These are phyloP conservation scores for Periconia macrospinosa DNA, from an alignment of 2,329 filamentous ascomycete species.

Conservation along the genomic window DNA sequence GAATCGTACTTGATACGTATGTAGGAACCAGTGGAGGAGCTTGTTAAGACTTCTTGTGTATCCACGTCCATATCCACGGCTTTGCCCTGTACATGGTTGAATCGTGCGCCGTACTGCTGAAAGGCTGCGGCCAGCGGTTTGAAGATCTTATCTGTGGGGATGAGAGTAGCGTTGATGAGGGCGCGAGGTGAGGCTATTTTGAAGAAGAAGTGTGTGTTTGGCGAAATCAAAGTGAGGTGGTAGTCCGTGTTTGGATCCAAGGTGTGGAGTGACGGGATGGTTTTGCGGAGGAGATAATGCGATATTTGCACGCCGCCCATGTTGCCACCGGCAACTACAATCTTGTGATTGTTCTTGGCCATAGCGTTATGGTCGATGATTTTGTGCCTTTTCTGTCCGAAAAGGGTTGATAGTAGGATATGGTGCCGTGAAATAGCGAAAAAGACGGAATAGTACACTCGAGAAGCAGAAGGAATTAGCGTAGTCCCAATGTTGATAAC, in stretches of 20 bases:
- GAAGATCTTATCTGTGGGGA: constrained; percentile 35
- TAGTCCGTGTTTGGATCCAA: constrained; percentile 19
- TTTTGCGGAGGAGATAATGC: constrained; percentile 38
- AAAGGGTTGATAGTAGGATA: too few relatives aligned
- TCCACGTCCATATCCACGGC: constrained; percentile 17
- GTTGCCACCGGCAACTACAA: background rate
- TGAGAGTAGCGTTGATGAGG: constrained; percentile 26
- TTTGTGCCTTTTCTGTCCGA: too few relatives aligned
- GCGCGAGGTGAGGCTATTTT: constrained; percentile 43
- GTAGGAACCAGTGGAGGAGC: background rate
- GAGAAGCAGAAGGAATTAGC: too few relatives aligned
- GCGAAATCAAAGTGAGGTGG: constrained; percentile 38
- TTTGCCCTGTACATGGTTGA: constrained; percentile 34
- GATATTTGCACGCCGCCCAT: constrained; percentile 1
- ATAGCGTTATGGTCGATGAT: background rate
- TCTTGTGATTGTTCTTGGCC: background rate
- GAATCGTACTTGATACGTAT: constrained; percentile 30
- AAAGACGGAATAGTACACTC: too few relatives aligned
- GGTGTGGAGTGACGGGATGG: constrained; percentile 26
- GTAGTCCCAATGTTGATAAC: too few relatives aligned
- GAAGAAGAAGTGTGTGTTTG: constrained; percentile 43
- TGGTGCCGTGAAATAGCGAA: too few relatives aligned
- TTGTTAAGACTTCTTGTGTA: constrained; percentile 10
- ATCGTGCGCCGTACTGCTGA: constrained; percentile 29
- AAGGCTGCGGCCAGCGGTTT: constrained; percentile 36